Base-by-base conservation (phyloP, 352 stramenopile species). In the Globisporangium iwayamae region DNA sequence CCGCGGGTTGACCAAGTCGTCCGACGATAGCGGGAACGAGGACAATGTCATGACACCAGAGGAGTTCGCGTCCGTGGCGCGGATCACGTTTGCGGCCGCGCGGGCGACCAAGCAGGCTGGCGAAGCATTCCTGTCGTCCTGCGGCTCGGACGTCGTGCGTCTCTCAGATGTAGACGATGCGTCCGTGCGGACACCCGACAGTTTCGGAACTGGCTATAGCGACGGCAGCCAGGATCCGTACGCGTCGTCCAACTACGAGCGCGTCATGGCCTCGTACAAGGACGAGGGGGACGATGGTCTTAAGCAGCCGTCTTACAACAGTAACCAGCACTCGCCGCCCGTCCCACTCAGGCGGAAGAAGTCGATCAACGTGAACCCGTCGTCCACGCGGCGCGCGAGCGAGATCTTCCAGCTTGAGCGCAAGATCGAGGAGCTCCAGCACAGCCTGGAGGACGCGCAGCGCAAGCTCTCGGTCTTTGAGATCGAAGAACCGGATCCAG, bases 81-180 rank as follows among this genome's bases (percentile, higher is more conserved):
- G 72, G 4, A 89, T 86, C 59, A 88, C 82, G 2, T 87, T 91
- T 32, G 82, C 79, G n/a, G 81, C 81, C 18, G 81, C 79, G 1
- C 60, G 66, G 13, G 81, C 78, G 2, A 89, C 81, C 18, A 72
- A 72, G 41, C 71, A 88, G 38, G 82, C 80, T 9, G 82, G 80
- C 0, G 69, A 83, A 28, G 78, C 80, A 3, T 85, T 91, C 34
- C 66, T 90, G 9, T 87, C 81, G 2, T 77, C 73, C 2, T 78
- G 63, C 14, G 75, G 71, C 9, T 78, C 75, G 22, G 65, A 81
- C 50, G 73, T 74, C 60, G 71, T 64, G 4, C 66, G 58, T 54
- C 65, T 45, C 18, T 62, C 60, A 43, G 63, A 76, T 25, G 55
- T 69, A 4, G 64, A 74, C 11, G 22, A 67, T 30, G 53, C 25